These are phyloP conservation scores for Paracorniculantispora psalliotae DNA, from an alignment of 2,329 filamentous ascomycete species.

Conservation along the genomic window DNA sequence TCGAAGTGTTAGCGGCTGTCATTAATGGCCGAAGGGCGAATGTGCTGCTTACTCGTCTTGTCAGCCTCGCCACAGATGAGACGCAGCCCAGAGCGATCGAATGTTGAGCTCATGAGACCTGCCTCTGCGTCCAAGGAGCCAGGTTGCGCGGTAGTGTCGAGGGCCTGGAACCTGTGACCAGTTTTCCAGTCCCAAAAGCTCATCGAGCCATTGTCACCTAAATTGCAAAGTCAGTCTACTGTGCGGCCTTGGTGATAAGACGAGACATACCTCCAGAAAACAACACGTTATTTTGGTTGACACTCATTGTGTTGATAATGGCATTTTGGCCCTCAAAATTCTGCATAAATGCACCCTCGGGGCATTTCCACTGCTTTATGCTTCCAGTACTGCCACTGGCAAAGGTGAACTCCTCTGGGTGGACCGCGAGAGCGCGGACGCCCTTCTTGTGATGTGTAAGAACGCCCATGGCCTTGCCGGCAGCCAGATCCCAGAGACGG, in stretches of 20 bases:
- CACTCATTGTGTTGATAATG: constrained; percentile 89
- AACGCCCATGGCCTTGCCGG: constrained; percentile 92
- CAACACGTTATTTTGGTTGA: constrained; percentile 91
- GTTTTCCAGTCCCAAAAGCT: constrained; percentile 99
- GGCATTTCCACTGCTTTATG: constrained; percentile 99
- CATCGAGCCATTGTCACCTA: constrained; percentile 86
- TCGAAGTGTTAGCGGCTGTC: constrained; percentile 21
- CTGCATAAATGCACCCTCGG: constrained; percentile 97
- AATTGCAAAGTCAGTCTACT: neutral
- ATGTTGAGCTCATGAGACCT: constrained; percentile 90
- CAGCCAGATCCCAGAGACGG: constrained; percentile 89
- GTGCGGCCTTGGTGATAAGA: neutral
- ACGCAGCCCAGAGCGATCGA: constrained; percentile 81
- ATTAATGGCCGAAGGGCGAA: neutral
- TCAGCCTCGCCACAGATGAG: constrained; percentile 94
- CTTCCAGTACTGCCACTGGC: constrained; percentile 85
- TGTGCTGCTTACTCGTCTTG: constrained; percentile 72
- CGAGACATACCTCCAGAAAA: constrained; percentile 68
- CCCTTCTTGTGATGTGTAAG: constrained; percentile 98
- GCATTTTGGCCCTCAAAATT: constrained; percentile 96
- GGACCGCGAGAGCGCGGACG: constrained; percentile 75
- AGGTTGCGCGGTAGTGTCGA: constrained; percentile 89
- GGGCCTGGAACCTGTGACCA: constrained; percentile 81
- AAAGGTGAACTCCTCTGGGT: constrained; percentile 94
- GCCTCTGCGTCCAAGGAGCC: constrained; percentile 91